A percentile compares a stretch with the other conserved stretches of the same genome.
phyloP scores from a whole-genome alignment of 1,139 yeast species.

The Komagataea norvegica region DNA sequence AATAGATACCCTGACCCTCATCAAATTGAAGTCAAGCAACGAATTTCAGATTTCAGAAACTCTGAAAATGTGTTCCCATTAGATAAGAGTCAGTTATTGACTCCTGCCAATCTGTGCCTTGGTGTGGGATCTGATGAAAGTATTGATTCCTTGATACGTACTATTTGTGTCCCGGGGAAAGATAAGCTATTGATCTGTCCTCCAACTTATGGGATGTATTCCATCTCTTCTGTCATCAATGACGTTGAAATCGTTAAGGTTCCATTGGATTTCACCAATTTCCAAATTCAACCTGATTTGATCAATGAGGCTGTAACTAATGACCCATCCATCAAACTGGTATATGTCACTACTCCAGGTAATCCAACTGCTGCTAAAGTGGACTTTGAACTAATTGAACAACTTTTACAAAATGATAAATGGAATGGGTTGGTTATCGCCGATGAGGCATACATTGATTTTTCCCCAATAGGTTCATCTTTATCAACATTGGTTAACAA shows the following conservation, averaged over 20 bases:
- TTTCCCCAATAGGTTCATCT: slow-evolving; percentile 64
- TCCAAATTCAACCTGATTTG: slow-evolving; percentile 60
- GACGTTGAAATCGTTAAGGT: slow-evolving; percentile 76
- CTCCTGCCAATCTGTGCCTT: slow-evolving; percentile 70
- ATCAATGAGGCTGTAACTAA: slow-evolving; percentile 46
- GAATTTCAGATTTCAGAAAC: slow-evolving; percentile 69
- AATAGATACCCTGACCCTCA: slow-evolving; percentile 98
- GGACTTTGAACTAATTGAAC: slow-evolving; percentile 42
- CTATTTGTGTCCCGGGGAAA: slow-evolving; percentile 75
- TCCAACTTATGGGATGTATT: slow-evolving; percentile 97
- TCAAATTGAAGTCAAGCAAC: slow-evolving; percentile 71
- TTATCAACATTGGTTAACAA: slow-evolving; percentile 76
- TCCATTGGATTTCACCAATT: slow-evolving; percentile 57
- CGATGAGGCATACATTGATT: slow-evolving; percentile 95
- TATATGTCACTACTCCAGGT: slow-evolving; percentile 96
- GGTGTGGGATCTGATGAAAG: slow-evolving; percentile 99
- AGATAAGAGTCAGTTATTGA: slow-evolving; percentile 31
- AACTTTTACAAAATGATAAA: slow-evolving; percentile 44
- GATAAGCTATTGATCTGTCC: slow-evolving; percentile 86
- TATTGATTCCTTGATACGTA: slow-evolving; percentile 82
- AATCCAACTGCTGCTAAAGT: slow-evolving; percentile 84
- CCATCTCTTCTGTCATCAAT: slow-evolving; percentile 84
- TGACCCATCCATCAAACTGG: slow-evolving; percentile 63
- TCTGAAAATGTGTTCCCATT: slow-evolving; percentile 28
- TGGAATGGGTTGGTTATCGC: slow-evolving; percentile 83